These are phyloP conservation scores for Rhododendron williamsianum DNA, from an alignment of 148 eudicot species.

Conservation along the genomic window DNA sequence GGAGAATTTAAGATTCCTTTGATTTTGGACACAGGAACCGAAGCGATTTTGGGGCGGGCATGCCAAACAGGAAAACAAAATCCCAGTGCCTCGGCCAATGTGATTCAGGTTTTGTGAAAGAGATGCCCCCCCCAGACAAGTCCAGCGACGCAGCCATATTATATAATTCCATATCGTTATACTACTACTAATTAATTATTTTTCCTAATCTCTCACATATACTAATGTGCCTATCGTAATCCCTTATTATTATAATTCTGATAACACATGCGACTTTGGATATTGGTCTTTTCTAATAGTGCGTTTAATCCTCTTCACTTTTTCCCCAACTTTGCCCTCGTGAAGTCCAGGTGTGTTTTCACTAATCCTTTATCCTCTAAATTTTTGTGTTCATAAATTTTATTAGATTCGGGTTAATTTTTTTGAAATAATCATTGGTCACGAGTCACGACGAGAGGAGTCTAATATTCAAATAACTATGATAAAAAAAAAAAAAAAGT, in stretches of 20 bases:
- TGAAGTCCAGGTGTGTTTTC: not conserved
- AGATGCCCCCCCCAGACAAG: slow-evolving; percentile 22
- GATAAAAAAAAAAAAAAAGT: too few relatives aligned
- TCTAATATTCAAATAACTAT: too few relatives aligned
- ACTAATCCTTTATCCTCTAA: not conserved
- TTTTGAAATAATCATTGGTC: too few relatives aligned
- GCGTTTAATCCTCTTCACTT: not conserved
- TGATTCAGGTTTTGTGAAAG: slow-evolving; percentile 28
- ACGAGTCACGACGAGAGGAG: too few relatives aligned
- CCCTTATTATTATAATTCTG: not conserved
- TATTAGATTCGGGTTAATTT: not conserved
- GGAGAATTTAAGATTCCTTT: slow-evolving; percentile 15
- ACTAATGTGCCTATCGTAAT: not conserved
- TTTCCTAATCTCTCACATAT: not conserved
- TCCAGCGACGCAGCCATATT: slow-evolving; percentile 16
- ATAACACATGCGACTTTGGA: not conserved
- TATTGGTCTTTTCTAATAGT: not conserved
- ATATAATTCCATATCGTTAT: not conserved
- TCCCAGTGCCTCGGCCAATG: slow-evolving; percentile 25
- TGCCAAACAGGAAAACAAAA: slow-evolving; percentile 19
- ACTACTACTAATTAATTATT: not conserved
- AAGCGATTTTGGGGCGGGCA: slow-evolving; percentile 28
- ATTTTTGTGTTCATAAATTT: not conserved
- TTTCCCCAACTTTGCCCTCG: not conserved
- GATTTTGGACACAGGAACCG: slow-evolving; percentile 44